Evolutionary conservation across 495 filamentous ascomycete species (phyloP), one percentile per base, ranked within the genome.

Genomic region (Aspergillus homomorphus): DNA sequence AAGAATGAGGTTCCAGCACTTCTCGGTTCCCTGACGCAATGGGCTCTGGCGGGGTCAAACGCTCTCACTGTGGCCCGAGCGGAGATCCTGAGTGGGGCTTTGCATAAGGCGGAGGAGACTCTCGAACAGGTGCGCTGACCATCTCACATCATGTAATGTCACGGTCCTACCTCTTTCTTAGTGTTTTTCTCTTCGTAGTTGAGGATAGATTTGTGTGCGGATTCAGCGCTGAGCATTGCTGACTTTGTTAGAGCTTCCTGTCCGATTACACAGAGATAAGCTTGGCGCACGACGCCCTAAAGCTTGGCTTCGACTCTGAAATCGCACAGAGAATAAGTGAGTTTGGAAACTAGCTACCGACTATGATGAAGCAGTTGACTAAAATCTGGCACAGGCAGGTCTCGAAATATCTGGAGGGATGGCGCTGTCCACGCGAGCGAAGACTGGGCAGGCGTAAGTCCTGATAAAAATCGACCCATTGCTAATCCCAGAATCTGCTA

Each of bases 11-110:
- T 71, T 2, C 69, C 71, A 2, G 65, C 62, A 0, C 43, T 62
- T 16, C 19, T 74, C 9, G 53, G 52, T 0, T 74, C 71, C 6
- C 3, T 72, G 20, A 51, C 23, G 9, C 58, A 66, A 26, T 74
- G 71, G 71, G 45, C 56, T 2, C 6, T 65, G 16, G 51, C 69
- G 3, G 63, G 62, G 1, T 22, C 46, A 6, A 56, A 65, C 26
- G 1, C 43, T 0, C 43, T 67, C 10, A 64, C 59, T 24, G 24
- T 22, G 0, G 58, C 49, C 26, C 59, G 56, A 28, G 58, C 68
- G 20, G 46, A 44, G 19, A 14, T 10, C 7, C 63, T 70, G 7
- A 57, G 58, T 9, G 24, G 28, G 1, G 54, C 43, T 33, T 44
- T 67, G n/a, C 10, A 44, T 5, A 10, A 62, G 7, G 55, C 45